Percentiles rank a stretch among this genome's conserved stretches.
Conservation (phyloP, 2,329 filamentous ascomycete species). For the Parascedosporium putredinis region DNA sequence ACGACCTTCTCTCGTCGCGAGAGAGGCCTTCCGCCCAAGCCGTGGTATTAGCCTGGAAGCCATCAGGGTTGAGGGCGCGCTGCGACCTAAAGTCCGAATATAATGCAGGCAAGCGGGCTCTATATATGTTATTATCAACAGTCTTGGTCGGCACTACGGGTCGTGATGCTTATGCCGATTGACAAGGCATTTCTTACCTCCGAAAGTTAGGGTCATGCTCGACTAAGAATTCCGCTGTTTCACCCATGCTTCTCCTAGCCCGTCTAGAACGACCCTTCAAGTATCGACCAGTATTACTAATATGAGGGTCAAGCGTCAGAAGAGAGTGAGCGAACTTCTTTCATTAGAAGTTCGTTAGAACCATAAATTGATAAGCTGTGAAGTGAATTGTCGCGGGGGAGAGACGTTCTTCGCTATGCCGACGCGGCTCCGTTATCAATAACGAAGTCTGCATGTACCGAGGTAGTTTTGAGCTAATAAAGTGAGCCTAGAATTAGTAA, state of each 20-base stretch:
- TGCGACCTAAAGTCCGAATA: slow-evolving; percentile 80
- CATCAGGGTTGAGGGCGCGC: slow-evolving; percentile 68
- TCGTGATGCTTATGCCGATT: background rate
- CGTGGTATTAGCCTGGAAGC: slow-evolving; percentile 67
- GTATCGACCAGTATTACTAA: too few relatives aligned
- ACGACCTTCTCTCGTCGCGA: slow-evolving; percentile 52
- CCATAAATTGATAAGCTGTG: too few relatives aligned
- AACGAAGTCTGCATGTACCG: too few relatives aligned
- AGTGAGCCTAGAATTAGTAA: too few relatives aligned
- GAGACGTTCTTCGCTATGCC: too few relatives aligned
- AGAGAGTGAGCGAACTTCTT: too few relatives aligned
- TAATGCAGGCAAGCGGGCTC: slow-evolving; percentile 69
- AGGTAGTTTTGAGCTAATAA: too few relatives aligned
- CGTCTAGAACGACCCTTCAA: too few relatives aligned
- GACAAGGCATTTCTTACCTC: slow-evolving; percentile 30
- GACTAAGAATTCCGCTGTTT: slow-evolving; percentile 58
- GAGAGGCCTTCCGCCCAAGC: slow-evolving; percentile 71
- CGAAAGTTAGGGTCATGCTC: slow-evolving; percentile 51
- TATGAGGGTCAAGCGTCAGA: too few relatives aligned
- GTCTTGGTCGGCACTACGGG: background rate
- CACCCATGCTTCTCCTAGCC: slow-evolving; percentile 50
- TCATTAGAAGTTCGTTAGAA: too few relatives aligned
- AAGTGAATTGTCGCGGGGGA: too few relatives aligned
- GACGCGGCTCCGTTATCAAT: too few relatives aligned
- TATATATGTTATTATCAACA: slow-evolving; percentile 23